Evolutionary conservation across 495 filamentous ascomycete genomes (phyloP), one percentile per base, ranked within the genome.

Genomic region (Hamigera avellanea): DNA sequence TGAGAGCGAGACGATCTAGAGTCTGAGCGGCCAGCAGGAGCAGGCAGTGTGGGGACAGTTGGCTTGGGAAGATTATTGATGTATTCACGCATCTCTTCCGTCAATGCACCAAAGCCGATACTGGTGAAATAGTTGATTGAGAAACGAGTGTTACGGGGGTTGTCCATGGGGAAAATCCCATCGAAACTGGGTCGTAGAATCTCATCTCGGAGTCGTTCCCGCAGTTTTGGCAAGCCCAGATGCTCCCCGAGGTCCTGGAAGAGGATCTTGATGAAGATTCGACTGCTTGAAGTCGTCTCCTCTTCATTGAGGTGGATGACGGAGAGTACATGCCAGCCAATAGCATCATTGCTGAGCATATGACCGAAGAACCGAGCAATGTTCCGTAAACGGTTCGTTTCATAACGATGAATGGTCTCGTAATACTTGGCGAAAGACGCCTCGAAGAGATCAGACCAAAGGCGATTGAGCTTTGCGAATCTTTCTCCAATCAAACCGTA

Each of bases 121-220:
- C 83, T 86, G 6, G 91, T 99, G 58, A 96, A 96, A 64, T 93
- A 99, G 57, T 99, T 99, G 75, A 96, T 93, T 14, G 89, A 84
- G 67, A 99, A 99, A 29, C 91, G 78, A 10, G 85, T 89, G 57
- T 94, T 86, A 39, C 81, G 76, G 6, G 85, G 76, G 49, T 89
- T 84, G 50, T 95, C 86, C 26, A 52, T 51, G 0, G 91, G 93
- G 72, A 99, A 99, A 7, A 99, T 62, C 34, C 93, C 89, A 19
- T 81, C 72, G 41, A 93, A 80, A 49, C 76, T 82, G 32, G 84
- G 75, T 37, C 80, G 80, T 10, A 95, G 67, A 19, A 76, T 67
- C 10, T 87, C 79, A 44, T 94, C 85, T 48, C 71, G 76, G 45
- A 95, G 61, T 14, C 80, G 77, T 27, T 76, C 73, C 46, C 81